phyloP scores from a whole-genome alignment of 75 land plant genomes.

The Picea sitchensis region DNA sequence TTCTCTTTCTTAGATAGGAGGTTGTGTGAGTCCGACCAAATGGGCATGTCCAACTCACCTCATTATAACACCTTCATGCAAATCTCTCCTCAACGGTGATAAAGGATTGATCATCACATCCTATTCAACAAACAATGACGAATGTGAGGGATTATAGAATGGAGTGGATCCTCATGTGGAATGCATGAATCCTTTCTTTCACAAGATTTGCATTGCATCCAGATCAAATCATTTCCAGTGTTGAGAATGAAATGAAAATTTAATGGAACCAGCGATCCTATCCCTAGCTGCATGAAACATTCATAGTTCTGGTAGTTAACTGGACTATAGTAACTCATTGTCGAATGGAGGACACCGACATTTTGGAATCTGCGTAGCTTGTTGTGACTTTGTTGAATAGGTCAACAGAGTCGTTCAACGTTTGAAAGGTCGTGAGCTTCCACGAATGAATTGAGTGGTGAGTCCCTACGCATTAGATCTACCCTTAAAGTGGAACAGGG shows the following conservation, averaged over 20 bases:
- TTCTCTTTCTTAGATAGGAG: too few species aligned
- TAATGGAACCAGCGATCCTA: constrained; percentile 16
- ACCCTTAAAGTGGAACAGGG: too few species aligned
- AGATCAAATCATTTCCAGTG: constrained; percentile 26
- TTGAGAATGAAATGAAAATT: constrained; percentile 12
- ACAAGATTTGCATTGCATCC: constrained; percentile 27
- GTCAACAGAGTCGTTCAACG: not conserved
- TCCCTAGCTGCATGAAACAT: constrained; percentile 19
- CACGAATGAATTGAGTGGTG: not conserved
- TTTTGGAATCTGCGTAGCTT: not conserved
- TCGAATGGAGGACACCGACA: too few species aligned
- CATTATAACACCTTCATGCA: too few species aligned
- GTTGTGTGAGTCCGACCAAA: too few species aligned
- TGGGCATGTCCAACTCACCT: too few species aligned
- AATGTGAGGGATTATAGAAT: too few species aligned
- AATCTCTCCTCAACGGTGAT: too few species aligned
- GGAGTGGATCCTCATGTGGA: not conserved
- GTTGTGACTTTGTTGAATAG: not conserved
- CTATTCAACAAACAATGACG: too few species aligned
- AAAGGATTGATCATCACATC: too few species aligned
- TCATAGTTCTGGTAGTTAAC: constrained; percentile 6
- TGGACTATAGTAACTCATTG: not conserved
- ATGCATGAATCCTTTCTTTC: not conserved
- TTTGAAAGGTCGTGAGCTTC: not conserved
- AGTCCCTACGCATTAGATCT: not conserved